Base-by-base conservation (phyloP, 1,139 yeast genomes). In the Geotrichum candidum region DNA sequence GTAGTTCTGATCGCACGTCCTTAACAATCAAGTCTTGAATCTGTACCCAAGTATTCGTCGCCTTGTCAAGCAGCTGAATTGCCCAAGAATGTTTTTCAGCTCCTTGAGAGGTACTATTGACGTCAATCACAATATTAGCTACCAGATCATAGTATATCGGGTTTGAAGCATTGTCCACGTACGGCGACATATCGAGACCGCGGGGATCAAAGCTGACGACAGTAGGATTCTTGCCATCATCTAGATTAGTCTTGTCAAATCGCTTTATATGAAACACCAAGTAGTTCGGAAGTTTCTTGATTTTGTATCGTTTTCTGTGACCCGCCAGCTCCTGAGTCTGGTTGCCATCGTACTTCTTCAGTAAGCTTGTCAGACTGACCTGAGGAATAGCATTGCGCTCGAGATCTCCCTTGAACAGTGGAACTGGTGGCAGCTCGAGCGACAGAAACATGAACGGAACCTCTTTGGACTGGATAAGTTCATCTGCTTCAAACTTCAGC, bases 371-470 rank as follows among this genome's bases (percentile, higher is more conserved):
- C 11, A 88, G 66, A 0, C 77, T 70, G 2, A 84, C 78, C 67
- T 87, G 90, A 1, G 86, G 85, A 15, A 87, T 78, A 45, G 77
- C 69, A 23, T 70, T 69, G 2, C 71, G 70, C 1, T 76, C 68
- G 64, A 72, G 69, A 1, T 76, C 70, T 65, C 78, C 79, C 66
- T 78, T 80, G 68, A 87, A 83, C 11, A 86, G 68, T 0, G 91
- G 83, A 4, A 74, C 74, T 0, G 82, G 76, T 0, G 95, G 94
- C 33, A 87, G 72, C 60, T 82, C 84, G 11, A 89, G 70, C 0
- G 87, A 74, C 6, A 89, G 71, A 33, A 82, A 71, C 84, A 90
- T 82, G 69, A 86, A 89, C 50, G 84, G 86, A 2, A 70, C 57
- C 54, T 66, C 62, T 3, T 64, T 58, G 5, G 57, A 46, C 35